These are phyloP conservation scores for Rosa persica DNA, from an alignment of 306 rosid species.

Conservation along the genomic window DNA sequence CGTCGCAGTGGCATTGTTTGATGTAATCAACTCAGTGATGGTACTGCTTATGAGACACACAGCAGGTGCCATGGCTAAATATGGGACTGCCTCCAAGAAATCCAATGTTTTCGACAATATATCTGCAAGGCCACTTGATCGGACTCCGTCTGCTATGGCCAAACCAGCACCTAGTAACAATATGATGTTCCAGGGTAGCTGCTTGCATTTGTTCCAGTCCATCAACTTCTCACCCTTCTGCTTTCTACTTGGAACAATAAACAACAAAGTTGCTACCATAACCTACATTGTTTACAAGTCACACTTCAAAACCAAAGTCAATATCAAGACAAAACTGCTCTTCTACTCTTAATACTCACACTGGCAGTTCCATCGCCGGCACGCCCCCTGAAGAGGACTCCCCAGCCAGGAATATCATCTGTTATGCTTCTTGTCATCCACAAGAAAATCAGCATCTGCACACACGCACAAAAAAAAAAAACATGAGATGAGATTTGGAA, in stretches of 20 bases:
- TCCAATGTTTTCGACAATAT: slow-evolving; percentile 49
- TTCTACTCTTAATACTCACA: slow-evolving; percentile 39
- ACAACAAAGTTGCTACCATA: slow-evolving; percentile 65
- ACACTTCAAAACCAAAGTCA: background rate
- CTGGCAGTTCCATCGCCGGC: slow-evolving; percentile 91
- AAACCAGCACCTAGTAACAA: slow-evolving; percentile 84
- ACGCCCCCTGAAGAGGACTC: slow-evolving; percentile 66
- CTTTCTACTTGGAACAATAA: slow-evolving; percentile 81
- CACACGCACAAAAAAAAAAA: background rate
- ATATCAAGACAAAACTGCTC: background rate
- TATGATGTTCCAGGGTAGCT: slow-evolving; percentile 80
- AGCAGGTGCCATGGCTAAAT: slow-evolving; percentile 61
- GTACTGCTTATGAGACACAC: slow-evolving; percentile 65
- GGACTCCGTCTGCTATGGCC: slow-evolving; percentile 85
- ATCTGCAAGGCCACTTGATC: slow-evolving; percentile 69
- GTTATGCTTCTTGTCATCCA: slow-evolving; percentile 95
- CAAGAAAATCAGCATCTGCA: slow-evolving; percentile 61
- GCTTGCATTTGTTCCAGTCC: slow-evolving; percentile 91
- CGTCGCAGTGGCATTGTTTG: slow-evolving; percentile 83
- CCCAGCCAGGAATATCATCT: slow-evolving; percentile 92
- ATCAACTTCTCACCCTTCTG: slow-evolving; percentile 70
- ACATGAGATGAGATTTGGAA: background rate
- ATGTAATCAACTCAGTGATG: slow-evolving; percentile 67
- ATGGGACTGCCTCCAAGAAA: slow-evolving; percentile 65
- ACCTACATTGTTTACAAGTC: slow-evolving; percentile 37